Evolutionary conservation across 257 asterid genomes (phyloP), one percentile per base, ranked within the genome.

Genomic region (Echites panduratus): DNA sequence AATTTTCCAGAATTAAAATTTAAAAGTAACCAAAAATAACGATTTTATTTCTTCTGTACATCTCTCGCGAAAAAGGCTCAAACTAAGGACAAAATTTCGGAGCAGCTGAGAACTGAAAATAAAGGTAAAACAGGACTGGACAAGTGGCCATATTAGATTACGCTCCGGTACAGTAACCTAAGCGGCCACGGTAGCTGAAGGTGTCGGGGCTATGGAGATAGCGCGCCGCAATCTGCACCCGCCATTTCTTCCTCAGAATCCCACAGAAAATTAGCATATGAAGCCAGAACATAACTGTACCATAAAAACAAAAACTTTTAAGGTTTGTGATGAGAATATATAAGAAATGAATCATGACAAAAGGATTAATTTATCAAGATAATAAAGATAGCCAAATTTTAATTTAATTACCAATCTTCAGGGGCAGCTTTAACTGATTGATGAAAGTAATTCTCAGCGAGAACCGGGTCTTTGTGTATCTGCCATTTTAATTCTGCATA

Each of bases 211-310:
- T 29, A 22, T 56, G 59, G 5, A 10, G 64, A 19, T 12, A 16
- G 7, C 4, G 40, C 5, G 4, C n/a, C 9, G 5, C 12, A 11
- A 3, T 26, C 20, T 9, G 44, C 67, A 14, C 19, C 47, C 3
- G 12, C 17, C 17, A 29, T 20, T 58, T 58, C 41, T 20, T 78
- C 85, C 47, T 76, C 90, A 11, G 77, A 79, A n/a, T 85, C 87
- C 93, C 93, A 87, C 24, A 87, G 88, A 82, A 87, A 87, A 41
- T 78, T 78, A 20, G 92, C 92, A 69, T 87, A 84, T 50, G 92
- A 85, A 41, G 87, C 90, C 86, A 79, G 49, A 52, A 85, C 84
- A 73, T 79, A 70, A 73, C 90, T 85, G 87, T 71, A 29, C n/a
- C 70, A 80, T 20, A 29, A 12, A 44, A 20, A 64, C n/a, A 4